Evolutionary conservation across 768 basidiomycete species (phyloP).

Genomic region (Mycena galopus): DNA sequence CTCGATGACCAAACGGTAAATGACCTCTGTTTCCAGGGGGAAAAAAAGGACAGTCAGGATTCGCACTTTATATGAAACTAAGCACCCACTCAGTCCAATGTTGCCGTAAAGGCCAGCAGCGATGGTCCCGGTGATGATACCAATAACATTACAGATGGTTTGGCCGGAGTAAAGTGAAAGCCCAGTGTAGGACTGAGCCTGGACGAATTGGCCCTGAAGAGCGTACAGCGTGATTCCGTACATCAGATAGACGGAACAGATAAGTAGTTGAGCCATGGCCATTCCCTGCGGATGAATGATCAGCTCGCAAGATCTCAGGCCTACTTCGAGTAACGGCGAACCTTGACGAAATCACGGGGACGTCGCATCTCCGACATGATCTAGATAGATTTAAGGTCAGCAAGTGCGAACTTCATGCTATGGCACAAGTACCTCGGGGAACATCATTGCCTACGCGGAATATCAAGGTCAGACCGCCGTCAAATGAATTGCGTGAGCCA

Average conservation of each 20-base stretch:
- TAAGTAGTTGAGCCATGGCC: slow-evolving; percentile 8
- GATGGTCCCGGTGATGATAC: slow-evolving; percentile 18
- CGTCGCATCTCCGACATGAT: slow-evolving; percentile 23
- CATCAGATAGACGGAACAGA: slow-evolving; percentile 11
- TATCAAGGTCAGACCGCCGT: neutral
- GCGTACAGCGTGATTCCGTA: slow-evolving; percentile 14
- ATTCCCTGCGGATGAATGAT: neutral
- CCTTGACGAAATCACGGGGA: slow-evolving; percentile 15
- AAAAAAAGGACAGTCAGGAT: neutral
- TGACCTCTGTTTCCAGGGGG: slow-evolving; percentile 14
- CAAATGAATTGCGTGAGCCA: neutral
- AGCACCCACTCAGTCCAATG: slow-evolving; percentile 13
- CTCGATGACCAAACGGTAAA: slow-evolving; percentile 11
- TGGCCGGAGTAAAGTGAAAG: slow-evolving; percentile 14
- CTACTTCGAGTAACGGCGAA: neutral
- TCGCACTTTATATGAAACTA: neutral
- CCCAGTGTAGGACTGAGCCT: slow-evolving; percentile 18
- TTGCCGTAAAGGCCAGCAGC: slow-evolving; percentile 12
- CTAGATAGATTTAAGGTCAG: too few relatives aligned
- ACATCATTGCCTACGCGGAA: slow-evolving; percentile 12
- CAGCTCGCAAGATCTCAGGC: neutral
- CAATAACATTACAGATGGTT: slow-evolving; percentile 15
- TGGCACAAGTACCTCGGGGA: slow-evolving; percentile 13
- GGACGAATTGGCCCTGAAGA: slow-evolving; percentile 12
- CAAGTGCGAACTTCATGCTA: neutral